Evolutionary conservation across 202 grass and related monocot species (phyloP), one percentile per base, ranked within the genome.

Genomic region (Zizania palustris): DNA sequence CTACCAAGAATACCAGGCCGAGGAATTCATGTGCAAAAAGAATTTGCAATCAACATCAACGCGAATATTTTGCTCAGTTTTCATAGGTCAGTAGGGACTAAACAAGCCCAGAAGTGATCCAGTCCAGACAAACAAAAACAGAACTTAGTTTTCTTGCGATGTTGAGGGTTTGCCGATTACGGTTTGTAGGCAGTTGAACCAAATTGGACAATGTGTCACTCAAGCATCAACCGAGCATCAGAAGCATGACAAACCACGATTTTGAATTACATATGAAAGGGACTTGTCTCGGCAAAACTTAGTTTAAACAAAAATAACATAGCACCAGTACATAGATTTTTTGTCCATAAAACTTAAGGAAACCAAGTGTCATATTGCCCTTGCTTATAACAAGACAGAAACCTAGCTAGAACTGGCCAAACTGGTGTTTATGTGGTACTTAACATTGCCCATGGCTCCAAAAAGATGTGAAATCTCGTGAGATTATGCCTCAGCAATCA

Each of bases 401-500:
- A 84, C 45, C 77, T 81, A 88, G 72, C 82, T 79, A 74, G 69
- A 70, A 69, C 80, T 16, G 33, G 74, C 60, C 37, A 39, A 85
- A 80, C 61, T 75, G 57, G 15, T 33, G 50, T 66, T 19, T 57
- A 20, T 5, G 1, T 0, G 57, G 55, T 54, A 78, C 20, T 14
- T 62, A 67, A 19, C 28, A 38, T 10, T 42, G 53, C n/a, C 16
- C 33, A 71, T 16, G 66, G 49, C 56, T 21, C 18, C 79, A 55
- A 73, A 81, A 81, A 45, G 46, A 72, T 50, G 19, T 3, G 59
- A 60, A 5, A 67, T 53, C 51, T 41, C 65, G 60, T 50, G 56
- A 74, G 64, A 82, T 87, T 82, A 91, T 45, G 90, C 41, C 79
- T 94, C 95, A 7, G 84, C 36, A 7, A 42, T 82, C 78, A 97